Conservation (phyloP, 441 rosid species). For the Adansonia rubrostipa region DNA sequence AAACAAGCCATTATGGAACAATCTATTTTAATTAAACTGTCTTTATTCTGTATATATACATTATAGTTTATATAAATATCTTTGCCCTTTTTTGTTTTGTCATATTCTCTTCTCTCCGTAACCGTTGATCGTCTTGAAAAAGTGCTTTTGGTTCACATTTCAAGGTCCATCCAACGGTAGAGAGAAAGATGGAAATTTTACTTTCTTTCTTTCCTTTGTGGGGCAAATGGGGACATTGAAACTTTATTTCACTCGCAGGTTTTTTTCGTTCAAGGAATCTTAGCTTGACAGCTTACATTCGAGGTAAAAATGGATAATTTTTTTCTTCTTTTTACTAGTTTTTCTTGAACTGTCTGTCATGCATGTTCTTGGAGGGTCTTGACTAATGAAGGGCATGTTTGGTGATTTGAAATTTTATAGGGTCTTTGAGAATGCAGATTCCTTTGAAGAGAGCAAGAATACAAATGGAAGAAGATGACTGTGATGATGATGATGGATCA, state of each 20-base stretch:
- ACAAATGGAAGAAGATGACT: not conserved
- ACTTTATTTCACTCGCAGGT: not conserved
- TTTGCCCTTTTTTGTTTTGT: not conserved
- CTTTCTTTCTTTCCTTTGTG: not conserved
- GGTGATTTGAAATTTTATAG: not conserved
- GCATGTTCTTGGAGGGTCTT: not conserved
- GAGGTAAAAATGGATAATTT: not conserved
- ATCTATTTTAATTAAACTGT: constrained; percentile 1
- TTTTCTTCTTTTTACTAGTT: not conserved
- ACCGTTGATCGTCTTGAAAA: not conserved
- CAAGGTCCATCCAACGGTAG: constrained; percentile 9
- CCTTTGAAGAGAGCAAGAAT: not conserved
- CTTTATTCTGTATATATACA: not conserved
- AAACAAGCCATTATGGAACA: constrained; percentile 17
- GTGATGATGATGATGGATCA: not conserved
- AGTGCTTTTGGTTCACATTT: constrained; percentile 2
- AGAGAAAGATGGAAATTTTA: not conserved
- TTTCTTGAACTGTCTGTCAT: not conserved
- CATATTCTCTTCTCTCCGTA: not conserved
- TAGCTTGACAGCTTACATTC: not conserved
- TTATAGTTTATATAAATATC: not conserved
- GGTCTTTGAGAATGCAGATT: not conserved
- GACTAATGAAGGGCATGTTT: not conserved
- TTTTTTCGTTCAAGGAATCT: not conserved
- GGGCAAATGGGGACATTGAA: not conserved